Conservation (phyloP, 2,329 filamentous ascomycete species). For the Endothia cerciana region DNA sequence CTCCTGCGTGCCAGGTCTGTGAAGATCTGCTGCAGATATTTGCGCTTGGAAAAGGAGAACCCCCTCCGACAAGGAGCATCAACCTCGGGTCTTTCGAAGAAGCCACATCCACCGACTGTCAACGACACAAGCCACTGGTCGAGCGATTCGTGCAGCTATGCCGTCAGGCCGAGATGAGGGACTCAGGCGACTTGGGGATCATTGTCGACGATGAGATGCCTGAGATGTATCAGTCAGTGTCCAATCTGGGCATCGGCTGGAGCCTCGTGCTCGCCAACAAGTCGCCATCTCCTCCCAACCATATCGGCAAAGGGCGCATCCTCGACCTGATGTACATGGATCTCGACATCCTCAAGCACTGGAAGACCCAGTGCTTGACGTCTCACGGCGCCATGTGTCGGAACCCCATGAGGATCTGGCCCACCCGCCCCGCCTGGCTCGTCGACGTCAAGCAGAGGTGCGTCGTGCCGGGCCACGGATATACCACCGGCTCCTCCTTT, state of each 20-base stretch:
- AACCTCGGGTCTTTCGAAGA: conserved; percentile 6
- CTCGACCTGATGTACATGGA: conserved; percentile 6
- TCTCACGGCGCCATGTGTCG: neutral
- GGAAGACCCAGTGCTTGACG: conserved; percentile 6
- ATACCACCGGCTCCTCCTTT: neutral
- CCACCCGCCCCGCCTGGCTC: neutral
- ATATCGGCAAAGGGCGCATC: neutral
- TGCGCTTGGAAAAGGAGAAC: too few species aligned
- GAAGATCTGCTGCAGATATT: too few species aligned
- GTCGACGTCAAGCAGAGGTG: neutral
- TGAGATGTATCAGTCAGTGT: too few species aligned
- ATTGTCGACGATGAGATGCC: too few species aligned
- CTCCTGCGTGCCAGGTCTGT: too few species aligned
- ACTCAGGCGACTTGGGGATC: neutral
- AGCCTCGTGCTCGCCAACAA: conserved; percentile 5
- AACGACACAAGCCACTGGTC: neutral
- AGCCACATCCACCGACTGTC: neutral
- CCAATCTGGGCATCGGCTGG: neutral
- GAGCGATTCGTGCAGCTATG: neutral
- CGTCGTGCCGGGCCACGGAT: neutral
- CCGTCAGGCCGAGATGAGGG: neutral
- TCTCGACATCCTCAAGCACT: neutral
- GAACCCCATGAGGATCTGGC: conserved; percentile 1
- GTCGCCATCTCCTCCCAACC: neutral
- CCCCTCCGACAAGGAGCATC: neutral